Conservation (phyloP, 495 filamentous ascomycete genomes). For the Trichoderma parareesei region DNA sequence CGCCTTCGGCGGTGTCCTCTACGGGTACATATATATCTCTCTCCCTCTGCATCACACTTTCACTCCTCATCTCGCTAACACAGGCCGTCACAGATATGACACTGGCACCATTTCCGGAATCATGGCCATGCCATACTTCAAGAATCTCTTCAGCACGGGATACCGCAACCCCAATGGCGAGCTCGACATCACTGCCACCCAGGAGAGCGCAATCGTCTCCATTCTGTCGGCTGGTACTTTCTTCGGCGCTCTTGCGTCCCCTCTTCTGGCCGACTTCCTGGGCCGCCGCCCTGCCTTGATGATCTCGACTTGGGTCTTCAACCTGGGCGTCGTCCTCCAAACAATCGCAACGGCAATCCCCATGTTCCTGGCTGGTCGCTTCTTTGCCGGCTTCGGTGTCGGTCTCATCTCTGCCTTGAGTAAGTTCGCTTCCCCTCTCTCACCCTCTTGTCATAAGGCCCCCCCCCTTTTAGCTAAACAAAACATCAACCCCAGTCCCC, state of each 20-base stretch:
- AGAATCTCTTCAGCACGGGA: conserved; percentile 40
- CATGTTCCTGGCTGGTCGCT: conserved; percentile 59
- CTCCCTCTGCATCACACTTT: neutral
- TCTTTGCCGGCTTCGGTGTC: conserved; percentile 65
- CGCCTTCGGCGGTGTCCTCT: conserved; percentile 61
- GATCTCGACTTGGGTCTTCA: conserved; percentile 54
- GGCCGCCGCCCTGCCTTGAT: conserved; percentile 65
- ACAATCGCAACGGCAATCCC: conserved; percentile 36
- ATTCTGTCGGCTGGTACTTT: conserved; percentile 71
- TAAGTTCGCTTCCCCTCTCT: conserved; percentile 60
- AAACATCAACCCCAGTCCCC: neutral
- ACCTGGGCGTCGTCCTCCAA: conserved; percentile 56
- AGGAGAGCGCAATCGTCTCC: conserved; percentile 60
- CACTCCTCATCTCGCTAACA: neutral
- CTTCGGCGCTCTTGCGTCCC: conserved; percentile 64
- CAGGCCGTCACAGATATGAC: conserved; percentile 33
- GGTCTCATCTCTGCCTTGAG: conserved; percentile 57
- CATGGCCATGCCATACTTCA: conserved; percentile 32
- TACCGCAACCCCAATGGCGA: conserved; percentile 22
- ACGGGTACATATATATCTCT: conserved; percentile 26
- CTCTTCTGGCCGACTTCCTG: conserved; percentile 59
- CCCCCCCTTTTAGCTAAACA: neutral
- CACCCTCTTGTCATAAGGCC: no score
- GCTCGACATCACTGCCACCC: conserved; percentile 21
- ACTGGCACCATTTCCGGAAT: conserved; percentile 58